Evolutionary conservation across 495 filamentous ascomycete genomes (phyloP), one percentile per base, ranked within the genome.

Genomic region (Parmelia sp.): DNA sequence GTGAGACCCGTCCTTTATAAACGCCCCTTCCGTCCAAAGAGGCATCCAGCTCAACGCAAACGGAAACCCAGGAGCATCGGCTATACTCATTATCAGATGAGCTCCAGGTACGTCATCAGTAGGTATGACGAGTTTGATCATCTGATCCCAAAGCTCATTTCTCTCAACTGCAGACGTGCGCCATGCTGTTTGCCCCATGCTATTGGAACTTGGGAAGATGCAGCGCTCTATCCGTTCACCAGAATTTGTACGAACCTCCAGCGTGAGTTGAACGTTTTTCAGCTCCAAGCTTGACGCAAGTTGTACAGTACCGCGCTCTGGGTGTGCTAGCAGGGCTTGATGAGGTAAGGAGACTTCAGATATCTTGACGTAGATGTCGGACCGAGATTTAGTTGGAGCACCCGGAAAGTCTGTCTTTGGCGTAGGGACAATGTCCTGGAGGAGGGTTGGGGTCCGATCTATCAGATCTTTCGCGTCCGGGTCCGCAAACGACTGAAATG

Each of bases 341-440:
- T 84, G 80, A 40, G 89, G 86, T 4, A 99, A 75, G 19, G 83
- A 79, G 0, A 91, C 87, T 67, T 90, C 86, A 44, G 84, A 83
- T 58, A 99, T 73, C 0, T 90, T 96, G 29, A 99, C 72, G 72
- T 97, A 99, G 57, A 99, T 97, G 71, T 99, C 94, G 17, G 90
- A 96, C 66, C 94, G 78, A 12, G 90, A 82, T 69, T 89, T 90
- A 0, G 88, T 90, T 1, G 94, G 94, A 11, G 91, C 92, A 25
- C 92, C 92, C 4, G 94, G 88, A 75, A 99, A 99, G n/a, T 91
- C 93, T 69, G 96, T 91, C 73, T 93, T 91, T 66, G 81, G 84
- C 9, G 92, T 93, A 68, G 86, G 87, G 65, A 81, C 81, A 63
- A 97, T 83, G 49, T 86, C 85, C 61, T 95, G 90, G 42, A 97